phyloP scores from a whole-genome alignment of 257 asterid species.

The Solanum bulbocastanum region DNA sequence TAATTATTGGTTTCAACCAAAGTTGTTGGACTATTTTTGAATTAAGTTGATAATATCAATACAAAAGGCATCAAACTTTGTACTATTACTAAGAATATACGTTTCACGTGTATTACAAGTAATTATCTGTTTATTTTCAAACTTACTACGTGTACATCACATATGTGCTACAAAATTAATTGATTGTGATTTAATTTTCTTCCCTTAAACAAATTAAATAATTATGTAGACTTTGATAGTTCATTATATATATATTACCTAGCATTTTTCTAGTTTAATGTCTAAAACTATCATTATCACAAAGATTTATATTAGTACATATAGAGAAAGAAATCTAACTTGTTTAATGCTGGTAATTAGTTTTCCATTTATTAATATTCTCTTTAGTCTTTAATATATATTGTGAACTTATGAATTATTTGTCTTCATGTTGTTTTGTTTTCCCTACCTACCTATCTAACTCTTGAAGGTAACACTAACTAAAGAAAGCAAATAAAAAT shows the following conservation, averaged over 20 bases:
- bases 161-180: not conserved
- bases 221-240: not conserved
- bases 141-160: not conserved
- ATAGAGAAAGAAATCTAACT: not conserved
- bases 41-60: not conserved
- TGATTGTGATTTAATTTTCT: not conserved
- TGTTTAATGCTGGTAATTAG: not conserved
- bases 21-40: constrained; percentile 9
- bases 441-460: not conserved
- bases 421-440: not conserved
- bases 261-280: not conserved
- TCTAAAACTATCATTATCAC: constrained; percentile 8
- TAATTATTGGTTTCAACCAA: not conserved
- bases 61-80: not conserved
- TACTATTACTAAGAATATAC: not conserved
- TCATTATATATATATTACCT: not conserved
- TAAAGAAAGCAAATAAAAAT: not conserved
- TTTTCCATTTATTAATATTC: not conserved
- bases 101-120: constrained; percentile 5
- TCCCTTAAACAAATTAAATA: not conserved
- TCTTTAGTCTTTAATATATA: not conserved
- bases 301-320: not conserved
- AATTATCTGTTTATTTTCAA: not conserved
- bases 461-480: not conserved
- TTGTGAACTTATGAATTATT: not conserved